Base-by-base conservation (phyloP, 176 grass and related monocot species). In the Oryza glumipatula region DNA sequence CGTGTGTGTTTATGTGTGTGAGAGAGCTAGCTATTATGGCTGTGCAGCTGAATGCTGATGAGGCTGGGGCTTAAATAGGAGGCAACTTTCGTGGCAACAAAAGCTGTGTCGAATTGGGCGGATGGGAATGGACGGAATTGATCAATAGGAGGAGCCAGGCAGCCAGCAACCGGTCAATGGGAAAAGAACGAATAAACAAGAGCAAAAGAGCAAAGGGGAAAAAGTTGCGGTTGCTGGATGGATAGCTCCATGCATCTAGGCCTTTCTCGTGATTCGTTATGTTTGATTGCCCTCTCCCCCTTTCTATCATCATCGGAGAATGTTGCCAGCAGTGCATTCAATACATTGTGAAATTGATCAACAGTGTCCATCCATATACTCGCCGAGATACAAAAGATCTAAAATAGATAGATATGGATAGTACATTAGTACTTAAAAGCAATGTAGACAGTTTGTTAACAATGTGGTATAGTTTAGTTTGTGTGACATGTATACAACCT, bases 221-320 rank as follows among this genome's bases (percentile, higher is more conserved):
- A 86, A 93, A 82, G 78, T 35, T 81, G 74, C 33, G n/a, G 51
- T 65, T 86, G 70, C 54, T 54, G 35, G 82, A 45, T 54, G 52
- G 16, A 7, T 58, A 56, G 67, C 63, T 76, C 17, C 72, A 77
- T 82, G 32, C 5, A 33, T 47, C 9, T 1, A 8, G 16, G 19
- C 63, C 35, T 93, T 85, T 85, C 88, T 93, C 82, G 91, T 93
- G 85, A 90, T 93, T 90, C 91, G 88, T 84, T 84, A 63, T 74
- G 84, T 81, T 89, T 78, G 79, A 76, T 80, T 44, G 45, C 76
- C 4, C 61, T 85, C 49, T 16, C 3, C 43, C 33, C 10, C 73
- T 72, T 76, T 83, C 67, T 9, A 67, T 85, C 65, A 3, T 16
- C 78, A 24, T 88, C 54, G 52, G 66, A 51, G 38, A 58, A 51